phyloP scores from a whole-genome alignment of 495 filamentous ascomycete genomes.

The Aspergillus hancockii region DNA sequence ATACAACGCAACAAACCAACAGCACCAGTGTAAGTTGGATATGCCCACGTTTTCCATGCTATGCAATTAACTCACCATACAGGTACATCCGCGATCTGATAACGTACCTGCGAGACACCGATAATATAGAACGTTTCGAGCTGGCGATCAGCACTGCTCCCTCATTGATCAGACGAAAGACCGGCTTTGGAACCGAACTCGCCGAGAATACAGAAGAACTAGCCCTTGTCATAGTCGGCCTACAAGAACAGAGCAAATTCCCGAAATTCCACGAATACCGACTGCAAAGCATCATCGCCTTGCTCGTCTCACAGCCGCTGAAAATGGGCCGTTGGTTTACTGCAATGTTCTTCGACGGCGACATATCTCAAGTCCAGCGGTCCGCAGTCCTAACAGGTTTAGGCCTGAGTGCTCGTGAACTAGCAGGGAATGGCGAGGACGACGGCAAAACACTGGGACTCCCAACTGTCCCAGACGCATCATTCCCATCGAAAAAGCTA shows the following conservation, averaged over 20 bases:
- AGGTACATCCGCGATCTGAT: conserved; percentile 89
- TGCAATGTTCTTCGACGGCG: conserved; percentile 84
- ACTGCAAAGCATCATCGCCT: conserved; percentile 80
- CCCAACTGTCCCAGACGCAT: conserved; percentile 38
- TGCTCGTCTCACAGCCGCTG: conserved; percentile 73
- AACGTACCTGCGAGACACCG: conserved; percentile 71
- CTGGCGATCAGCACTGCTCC: conserved; percentile 77
- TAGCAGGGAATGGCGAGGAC: conserved; percentile 76
- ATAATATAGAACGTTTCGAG: conserved; percentile 80
- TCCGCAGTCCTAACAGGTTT: conserved; percentile 77
- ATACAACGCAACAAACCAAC: conserved; percentile 79
- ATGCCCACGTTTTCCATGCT: no score
- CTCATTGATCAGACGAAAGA: conserved; percentile 81
- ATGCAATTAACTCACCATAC: conserved; percentile 1
- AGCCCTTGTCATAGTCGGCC: conserved; percentile 68
- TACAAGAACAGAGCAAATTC: conserved; percentile 69
- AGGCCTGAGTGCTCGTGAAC: conserved; percentile 81
- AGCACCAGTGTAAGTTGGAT: conserved; percentile 69
- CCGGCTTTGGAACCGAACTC: conserved; percentile 83
- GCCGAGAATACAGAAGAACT: conserved; percentile 81
- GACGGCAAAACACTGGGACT: conserved; percentile 48
- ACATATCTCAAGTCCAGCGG: conserved; percentile 83
- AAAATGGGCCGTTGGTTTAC: conserved; percentile 83
- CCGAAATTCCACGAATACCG: conserved; percentile 69
- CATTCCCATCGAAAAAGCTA: conserved; percentile 75